These are phyloP conservation scores for Macrolepiota fuliginosa DNA, from an alignment of 768 basidiomycete genomes.

Conservation along the genomic window DNA sequence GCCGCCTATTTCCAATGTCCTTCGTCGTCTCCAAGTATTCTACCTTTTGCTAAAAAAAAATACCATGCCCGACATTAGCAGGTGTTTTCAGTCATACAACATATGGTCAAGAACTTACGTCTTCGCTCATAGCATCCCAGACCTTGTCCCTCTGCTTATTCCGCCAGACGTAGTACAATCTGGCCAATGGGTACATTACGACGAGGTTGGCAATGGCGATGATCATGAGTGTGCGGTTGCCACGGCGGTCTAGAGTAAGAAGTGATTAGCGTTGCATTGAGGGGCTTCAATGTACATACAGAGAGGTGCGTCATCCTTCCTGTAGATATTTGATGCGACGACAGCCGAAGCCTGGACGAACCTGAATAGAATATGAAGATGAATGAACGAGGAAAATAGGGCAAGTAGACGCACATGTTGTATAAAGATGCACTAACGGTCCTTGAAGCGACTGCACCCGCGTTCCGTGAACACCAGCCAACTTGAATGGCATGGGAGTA, in stretches of 20 bases:
- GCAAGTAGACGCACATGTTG: slow-evolving; percentile 37
- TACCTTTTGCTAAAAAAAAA: slow-evolving; percentile 44
- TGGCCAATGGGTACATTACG: slow-evolving; percentile 51
- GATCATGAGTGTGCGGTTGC: slow-evolving; percentile 53
- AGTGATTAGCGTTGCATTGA: neutral
- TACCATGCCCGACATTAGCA: neutral
- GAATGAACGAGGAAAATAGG: too few species aligned
- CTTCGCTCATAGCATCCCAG: slow-evolving; percentile 56
- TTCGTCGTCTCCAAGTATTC: slow-evolving; percentile 56
- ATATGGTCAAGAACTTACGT: slow-evolving; percentile 27
- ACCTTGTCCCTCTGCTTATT: slow-evolving; percentile 51
- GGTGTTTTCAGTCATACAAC: neutral
- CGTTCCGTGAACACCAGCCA: slow-evolving; percentile 59
- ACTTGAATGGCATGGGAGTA: slow-evolving; percentile 54
- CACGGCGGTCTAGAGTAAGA: slow-evolving; percentile 41
- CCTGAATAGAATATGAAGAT: too few species aligned
- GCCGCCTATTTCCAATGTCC: slow-evolving; percentile 58
- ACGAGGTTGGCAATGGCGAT: slow-evolving; percentile 49
- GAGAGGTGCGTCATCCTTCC: slow-evolving; percentile 51
- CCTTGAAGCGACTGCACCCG: slow-evolving; percentile 56
- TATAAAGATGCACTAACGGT: slow-evolving; percentile 60
- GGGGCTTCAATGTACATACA: slow-evolving; percentile 34
- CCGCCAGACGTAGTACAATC: slow-evolving; percentile 55
- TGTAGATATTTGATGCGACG: slow-evolving; percentile 56
- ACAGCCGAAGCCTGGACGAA: slow-evolving; percentile 31